Evolutionary conservation across 108 stramenopile genomes (phyloP).

Genomic region (Fragilaria crotonensis): DNA sequence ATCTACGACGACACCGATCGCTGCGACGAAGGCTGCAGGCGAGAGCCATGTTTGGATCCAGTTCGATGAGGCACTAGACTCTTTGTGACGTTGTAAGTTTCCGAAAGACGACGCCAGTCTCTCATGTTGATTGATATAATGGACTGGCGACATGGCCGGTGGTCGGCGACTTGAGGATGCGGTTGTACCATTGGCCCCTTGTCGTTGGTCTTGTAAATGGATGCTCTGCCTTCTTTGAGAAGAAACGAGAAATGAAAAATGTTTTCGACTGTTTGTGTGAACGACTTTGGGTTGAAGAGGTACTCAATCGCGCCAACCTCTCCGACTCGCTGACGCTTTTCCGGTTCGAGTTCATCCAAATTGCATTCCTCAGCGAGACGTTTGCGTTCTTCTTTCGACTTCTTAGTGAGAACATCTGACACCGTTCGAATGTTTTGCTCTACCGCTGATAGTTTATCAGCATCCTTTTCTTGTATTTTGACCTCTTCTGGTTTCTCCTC

Average conservation of each 20-base stretch:
- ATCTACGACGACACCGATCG: no score
- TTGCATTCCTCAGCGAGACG: constrained; percentile 5
- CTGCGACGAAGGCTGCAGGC: no score
- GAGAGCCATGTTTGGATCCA: no score
- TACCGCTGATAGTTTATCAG: constrained; percentile 60
- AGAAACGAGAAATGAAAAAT: constrained; percentile 77
- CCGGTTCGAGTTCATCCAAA: constrained; percentile 12
- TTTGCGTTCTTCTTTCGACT: constrained; percentile 11
- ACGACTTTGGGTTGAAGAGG: constrained; percentile 76
- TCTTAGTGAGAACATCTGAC: constrained; percentile 6
- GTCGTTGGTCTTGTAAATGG: constrained; percentile 10
- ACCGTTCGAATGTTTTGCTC: constrained; percentile 54
- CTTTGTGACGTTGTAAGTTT: constrained; percentile 41
- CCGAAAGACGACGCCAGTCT: constrained; percentile 67
- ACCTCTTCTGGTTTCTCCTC: constrained; percentile 55
- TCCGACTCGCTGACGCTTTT: constrained; percentile 12
- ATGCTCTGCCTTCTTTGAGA: constrained; percentile 53
- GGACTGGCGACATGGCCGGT: constrained; percentile 37
- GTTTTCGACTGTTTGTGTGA: constrained; percentile 89
- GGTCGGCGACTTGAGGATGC: not conserved
- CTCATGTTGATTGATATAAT: constrained; percentile 67
- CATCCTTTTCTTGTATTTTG: constrained; percentile 34
- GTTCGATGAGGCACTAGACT: constrained; percentile 60
- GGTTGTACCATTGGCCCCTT: constrained; percentile 7
- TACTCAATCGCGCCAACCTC: constrained; percentile 43